These are phyloP conservation scores for Plasmopara halstedii DNA, from an alignment of 352 stramenopile species.

Conservation along the genomic window DNA sequence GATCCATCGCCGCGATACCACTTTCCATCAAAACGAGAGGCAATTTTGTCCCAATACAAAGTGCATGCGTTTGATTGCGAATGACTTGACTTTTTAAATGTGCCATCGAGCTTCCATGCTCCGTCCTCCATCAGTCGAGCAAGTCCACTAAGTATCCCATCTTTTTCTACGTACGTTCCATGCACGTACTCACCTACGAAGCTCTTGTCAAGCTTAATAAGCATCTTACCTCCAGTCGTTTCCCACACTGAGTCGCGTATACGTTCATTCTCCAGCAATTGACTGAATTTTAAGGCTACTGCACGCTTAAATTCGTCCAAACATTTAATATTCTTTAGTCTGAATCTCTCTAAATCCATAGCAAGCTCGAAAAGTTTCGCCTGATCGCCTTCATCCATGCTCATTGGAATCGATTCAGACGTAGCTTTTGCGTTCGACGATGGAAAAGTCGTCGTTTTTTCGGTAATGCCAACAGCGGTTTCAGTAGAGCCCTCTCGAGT, in stretches of 20 bases:
- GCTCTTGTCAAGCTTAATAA: constrained; percentile 28
- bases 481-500: constrained; percentile 32
- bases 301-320: constrained; percentile 48
- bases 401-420: constrained; percentile 25
- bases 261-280: constrained; percentile 19
- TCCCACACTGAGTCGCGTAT: constrained; percentile 54
- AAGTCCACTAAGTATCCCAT: constrained; percentile 59
- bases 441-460: constrained; percentile 29
- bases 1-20: constrained; percentile 81
- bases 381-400: constrained; percentile 21
- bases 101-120: constrained; percentile 57
- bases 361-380: not conserved
- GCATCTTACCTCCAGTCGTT: constrained; percentile 56
- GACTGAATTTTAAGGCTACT: constrained; percentile 24
- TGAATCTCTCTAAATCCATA: constrained; percentile 9
- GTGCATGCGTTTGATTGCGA: constrained; percentile 66
- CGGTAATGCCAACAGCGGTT: constrained; percentile 21
- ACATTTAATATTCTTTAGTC: constrained; percentile 36
- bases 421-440: constrained; percentile 17
- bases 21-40: constrained; percentile 68
- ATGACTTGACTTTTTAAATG: constrained; percentile 60
- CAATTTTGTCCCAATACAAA: constrained; percentile 48
- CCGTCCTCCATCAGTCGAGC: constrained; percentile 38
- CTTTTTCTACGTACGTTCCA: constrained; percentile 64
- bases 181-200: constrained; percentile 62